Evolutionary conservation across 2,329 filamentous ascomycete genomes (phyloP).

Genomic region (Talaromyces sp.): DNA sequence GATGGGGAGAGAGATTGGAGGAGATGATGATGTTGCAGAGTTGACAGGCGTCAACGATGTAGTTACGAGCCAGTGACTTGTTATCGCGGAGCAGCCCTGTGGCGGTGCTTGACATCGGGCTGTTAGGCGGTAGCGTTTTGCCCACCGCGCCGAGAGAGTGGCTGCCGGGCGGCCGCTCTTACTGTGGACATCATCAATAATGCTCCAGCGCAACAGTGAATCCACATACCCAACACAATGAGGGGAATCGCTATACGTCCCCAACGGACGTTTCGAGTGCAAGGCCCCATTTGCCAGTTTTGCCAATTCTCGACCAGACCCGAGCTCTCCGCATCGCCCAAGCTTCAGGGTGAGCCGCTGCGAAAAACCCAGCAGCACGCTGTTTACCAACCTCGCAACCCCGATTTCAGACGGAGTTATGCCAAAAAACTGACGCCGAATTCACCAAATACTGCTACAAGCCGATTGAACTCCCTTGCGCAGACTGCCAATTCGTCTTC

Average conservation of each 20-base stretch:
- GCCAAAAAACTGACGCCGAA: not conserved
- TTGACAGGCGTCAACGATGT: not conserved
- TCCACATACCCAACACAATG: constrained; percentile 20
- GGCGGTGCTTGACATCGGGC: constrained; percentile 5
- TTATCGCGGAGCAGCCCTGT: constrained; percentile 3
- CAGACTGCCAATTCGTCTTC: not conserved
- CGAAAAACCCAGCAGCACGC: constrained; percentile 2
- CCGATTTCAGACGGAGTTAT: not conserved
- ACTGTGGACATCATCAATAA: not conserved
- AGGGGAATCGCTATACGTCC: constrained; percentile 30
- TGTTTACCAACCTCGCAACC: constrained; percentile 1
- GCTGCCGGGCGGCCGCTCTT: not conserved
- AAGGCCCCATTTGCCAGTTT: constrained; percentile 32
- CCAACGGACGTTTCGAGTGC: constrained; percentile 13
- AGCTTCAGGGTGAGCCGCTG: constrained; percentile 6
- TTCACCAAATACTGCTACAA: not conserved
- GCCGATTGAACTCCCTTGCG: not conserved
- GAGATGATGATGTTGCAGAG: not conserved
- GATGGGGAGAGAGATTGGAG: not conserved
- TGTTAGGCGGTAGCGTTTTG: not conserved
- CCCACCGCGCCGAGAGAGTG: not conserved
- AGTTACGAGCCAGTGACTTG: not conserved
- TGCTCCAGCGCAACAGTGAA: not conserved
- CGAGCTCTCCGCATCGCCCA: constrained; percentile 13
- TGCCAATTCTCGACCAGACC: constrained; percentile 30